Evolutionary conservation across 1,284 basidiomycete species (phyloP), one percentile per base, ranked within the genome.

Genomic region (Thecaphora frezii): DNA sequence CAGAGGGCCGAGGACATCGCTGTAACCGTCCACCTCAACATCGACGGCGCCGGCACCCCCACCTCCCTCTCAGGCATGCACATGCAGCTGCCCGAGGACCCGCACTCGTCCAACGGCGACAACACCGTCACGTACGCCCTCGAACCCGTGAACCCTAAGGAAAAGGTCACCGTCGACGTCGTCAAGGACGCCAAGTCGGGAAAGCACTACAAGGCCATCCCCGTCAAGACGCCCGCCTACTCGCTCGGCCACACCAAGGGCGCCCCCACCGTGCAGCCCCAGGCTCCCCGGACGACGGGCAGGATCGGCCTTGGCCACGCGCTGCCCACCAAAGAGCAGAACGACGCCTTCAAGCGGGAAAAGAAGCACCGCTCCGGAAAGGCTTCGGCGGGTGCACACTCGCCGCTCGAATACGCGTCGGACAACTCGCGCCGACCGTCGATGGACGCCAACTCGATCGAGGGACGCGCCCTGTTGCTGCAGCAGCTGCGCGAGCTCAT

Each of bases 111-210:
- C 14, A 10, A 3, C 23, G 21, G 22, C 40, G 40, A 4, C 19
- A 7, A 5, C 28, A 19, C n/a, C 5, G 7, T n/a, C 48, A 42
- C 54, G 24, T 65, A 48, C 46, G 55, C 61, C 38, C 57, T 71
- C 19, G 40, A 41, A 13, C 53, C 47, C 14, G 47, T 71, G 22
- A 30, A 41, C n/a, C 49, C 66, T 5, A n/a, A 54, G 36, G 58
- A 62, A 7, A 25, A 43, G 2, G 55, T 59, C 23, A 24, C 37
- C 10, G 21, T 13, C 2, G 54, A 66, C n/a, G 48, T 69, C 30
- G 51, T 71, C 42, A 58, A 57, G 51, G 69, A 71, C 52, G 40
- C 49, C 42, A 65, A 63, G 48, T 62, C 66, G 19, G 69, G 69
- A 44, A 64, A 66, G 40, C 69, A 69, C 37, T 71, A 71, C 58